A percentile compares a stretch with the other conserved stretches of the same genome.
Evolutionary conservation across 1,284 basidiomycete species (phyloP).

Genomic region (Leucoagaricus sp.): DNA sequence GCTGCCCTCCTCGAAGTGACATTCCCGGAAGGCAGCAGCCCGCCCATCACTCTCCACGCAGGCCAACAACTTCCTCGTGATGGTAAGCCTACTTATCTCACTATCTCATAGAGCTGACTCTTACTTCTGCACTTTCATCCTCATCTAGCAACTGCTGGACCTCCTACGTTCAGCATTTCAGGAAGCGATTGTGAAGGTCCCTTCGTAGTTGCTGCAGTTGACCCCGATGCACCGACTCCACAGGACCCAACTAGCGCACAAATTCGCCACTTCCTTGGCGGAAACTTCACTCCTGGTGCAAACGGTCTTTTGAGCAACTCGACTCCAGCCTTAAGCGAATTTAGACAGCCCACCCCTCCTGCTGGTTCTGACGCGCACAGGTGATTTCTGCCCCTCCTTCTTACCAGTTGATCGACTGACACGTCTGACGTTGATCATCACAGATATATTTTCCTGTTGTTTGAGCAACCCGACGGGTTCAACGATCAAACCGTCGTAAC

Average conservation of each 20-base stretch:
- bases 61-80: conserved; percentile 43
- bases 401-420: conserved; percentile 2
- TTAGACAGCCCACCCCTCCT: conserved; percentile 38
- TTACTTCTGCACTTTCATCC: no score
- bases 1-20: conserved; percentile 37
- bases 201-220: conserved; percentile 43
- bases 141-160: conserved; percentile 14
- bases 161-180: conserved; percentile 8
- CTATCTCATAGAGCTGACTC: no score
- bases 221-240: conserved; percentile 50
- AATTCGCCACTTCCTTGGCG: conserved; percentile 48
- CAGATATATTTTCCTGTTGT: conserved; percentile 42
- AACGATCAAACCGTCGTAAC: conserved; percentile 44
- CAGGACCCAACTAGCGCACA: conserved; percentile 40
- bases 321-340: conserved; percentile 42
- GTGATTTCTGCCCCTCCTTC: conserved; percentile 21
- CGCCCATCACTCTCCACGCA: conserved; percentile 37
- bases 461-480: conserved; percentile 45
- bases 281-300: conserved; percentile 31
- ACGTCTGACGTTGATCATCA: not conserved
- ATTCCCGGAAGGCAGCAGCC: conserved; percentile 32
- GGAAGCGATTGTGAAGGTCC: conserved; percentile 21
- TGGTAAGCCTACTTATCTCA: no score
- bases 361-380: conserved; percentile 44
- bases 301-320: conserved; percentile 30